phyloP scores from a whole-genome alignment of 352 stramenopile genomes.

The Phytophthora pseudosyringae region DNA sequence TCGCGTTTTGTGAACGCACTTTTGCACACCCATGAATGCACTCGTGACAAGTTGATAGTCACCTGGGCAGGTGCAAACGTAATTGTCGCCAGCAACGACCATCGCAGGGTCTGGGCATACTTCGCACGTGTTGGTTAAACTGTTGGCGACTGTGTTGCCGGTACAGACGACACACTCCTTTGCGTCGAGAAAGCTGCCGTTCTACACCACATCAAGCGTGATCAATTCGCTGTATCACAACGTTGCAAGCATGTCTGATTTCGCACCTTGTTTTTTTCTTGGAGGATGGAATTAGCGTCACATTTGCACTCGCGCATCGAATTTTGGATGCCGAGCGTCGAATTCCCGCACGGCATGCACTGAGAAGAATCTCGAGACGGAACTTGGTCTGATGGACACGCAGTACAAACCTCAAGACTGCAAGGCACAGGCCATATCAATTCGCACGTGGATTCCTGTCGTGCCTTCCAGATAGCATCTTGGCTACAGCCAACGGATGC shows the following conservation, averaged over 20 bases:
- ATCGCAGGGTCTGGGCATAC: slow-evolving; percentile 84
- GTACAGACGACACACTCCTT: slow-evolving; percentile 74
- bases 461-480: slow-evolving; percentile 26
- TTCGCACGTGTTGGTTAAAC: slow-evolving; percentile 55
- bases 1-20: slow-evolving; percentile 56
- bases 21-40: slow-evolving; percentile 33
- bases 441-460: slow-evolving; percentile 47
- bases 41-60: slow-evolving; percentile 68
- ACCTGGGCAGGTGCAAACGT: slow-evolving; percentile 63
- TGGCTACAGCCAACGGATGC: slow-evolving; percentile 11
- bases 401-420: slow-evolving; percentile 48
- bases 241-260: background rate
- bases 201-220: slow-evolving; percentile 34
- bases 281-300: slow-evolving; percentile 46
- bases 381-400: slow-evolving; percentile 45
- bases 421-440: slow-evolving; percentile 74
- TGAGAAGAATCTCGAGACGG: slow-evolving; percentile 47
- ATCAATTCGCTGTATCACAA: slow-evolving; percentile 1
- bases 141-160: slow-evolving; percentile 46
- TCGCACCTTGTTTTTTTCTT: slow-evolving; percentile 58
- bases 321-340: slow-evolving; percentile 51
- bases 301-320: slow-evolving; percentile 60
- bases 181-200: slow-evolving; percentile 47
- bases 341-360: slow-evolving; percentile 70
- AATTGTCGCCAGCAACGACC: slow-evolving; percentile 46